A percentile compares a stretch with the other conserved stretches of the same genome.
phyloP scores from a whole-genome alignment of 768 basidiomycete species.

The Pleurotus tuber-regium region DNA sequence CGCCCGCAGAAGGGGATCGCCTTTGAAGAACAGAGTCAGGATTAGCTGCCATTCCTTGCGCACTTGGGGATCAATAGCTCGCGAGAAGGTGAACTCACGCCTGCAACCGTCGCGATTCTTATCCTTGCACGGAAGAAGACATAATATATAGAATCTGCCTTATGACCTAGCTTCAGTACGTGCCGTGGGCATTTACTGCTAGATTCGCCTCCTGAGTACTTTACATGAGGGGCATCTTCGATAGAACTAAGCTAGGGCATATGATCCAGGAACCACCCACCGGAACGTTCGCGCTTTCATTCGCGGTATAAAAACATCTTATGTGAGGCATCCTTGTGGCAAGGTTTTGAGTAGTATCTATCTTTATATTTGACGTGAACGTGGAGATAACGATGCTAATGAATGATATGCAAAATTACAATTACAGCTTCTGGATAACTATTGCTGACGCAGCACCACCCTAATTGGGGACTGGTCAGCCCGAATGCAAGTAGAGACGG shows the following conservation, averaged over 20 bases:
- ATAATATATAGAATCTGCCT: no score
- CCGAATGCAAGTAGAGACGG: constrained; percentile 4
- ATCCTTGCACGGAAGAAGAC: not conserved
- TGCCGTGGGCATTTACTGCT: no score
- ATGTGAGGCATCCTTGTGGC: not conserved
- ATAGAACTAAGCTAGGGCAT: no score
- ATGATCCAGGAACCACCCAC: no score
- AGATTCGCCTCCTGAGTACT: no score
- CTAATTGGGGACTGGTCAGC: constrained; percentile 36
- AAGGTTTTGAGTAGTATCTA: not conserved
- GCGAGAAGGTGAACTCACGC: not conserved
- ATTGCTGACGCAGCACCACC: constrained; percentile 93
- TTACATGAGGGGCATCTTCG: no score
- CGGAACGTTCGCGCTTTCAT: no score
- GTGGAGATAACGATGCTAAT: not conserved
- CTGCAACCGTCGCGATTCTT: not conserved
- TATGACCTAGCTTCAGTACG: no score
- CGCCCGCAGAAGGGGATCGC: constrained; percentile 5
- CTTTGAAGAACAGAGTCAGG: not conserved
- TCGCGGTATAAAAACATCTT: no score
- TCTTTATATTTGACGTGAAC: not conserved
- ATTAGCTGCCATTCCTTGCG: not conserved
- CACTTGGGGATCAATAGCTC: not conserved
- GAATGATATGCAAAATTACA: constrained; percentile 11
- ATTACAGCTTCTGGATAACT: constrained; percentile 82